These are phyloP conservation scores for Apiotrichum veenhuisii DNA, from an alignment of 1,284 basidiomycete genomes.

Conservation along the genomic window DNA sequence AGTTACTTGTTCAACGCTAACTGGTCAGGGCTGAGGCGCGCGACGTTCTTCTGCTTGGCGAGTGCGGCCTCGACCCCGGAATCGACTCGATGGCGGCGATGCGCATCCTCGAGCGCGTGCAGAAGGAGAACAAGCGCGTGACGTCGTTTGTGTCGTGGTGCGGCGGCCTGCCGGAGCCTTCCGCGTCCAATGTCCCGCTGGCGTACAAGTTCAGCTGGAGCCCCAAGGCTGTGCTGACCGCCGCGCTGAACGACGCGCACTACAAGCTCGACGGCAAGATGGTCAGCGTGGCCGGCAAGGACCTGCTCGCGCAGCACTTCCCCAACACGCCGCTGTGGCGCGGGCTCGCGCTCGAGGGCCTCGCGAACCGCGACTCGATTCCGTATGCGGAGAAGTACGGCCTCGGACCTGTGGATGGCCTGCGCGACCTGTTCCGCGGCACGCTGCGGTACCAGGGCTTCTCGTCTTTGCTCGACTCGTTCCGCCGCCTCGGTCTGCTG, in stretches of 20 bases:
- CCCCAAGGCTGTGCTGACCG: constrained; percentile 79
- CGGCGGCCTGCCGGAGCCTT: constrained; percentile 83
- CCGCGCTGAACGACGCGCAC: constrained; percentile 70
- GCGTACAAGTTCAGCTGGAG: constrained; percentile 97
- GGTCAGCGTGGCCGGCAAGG: constrained; percentile 55
- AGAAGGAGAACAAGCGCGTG: constrained; percentile 61
- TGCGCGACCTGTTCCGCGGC: constrained; percentile 74
- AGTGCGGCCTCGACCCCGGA: constrained; percentile 93
- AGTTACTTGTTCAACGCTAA: not conserved
- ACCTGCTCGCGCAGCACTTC: constrained; percentile 62
- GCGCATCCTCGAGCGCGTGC: constrained; percentile 63
- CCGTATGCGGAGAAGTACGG: constrained; percentile 71
- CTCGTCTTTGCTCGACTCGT: constrained; percentile 67
- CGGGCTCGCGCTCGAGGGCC: constrained; percentile 72
- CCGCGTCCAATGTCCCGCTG: constrained; percentile 62
- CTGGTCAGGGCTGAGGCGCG: constrained; percentile 61
- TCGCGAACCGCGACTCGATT: constrained; percentile 84
- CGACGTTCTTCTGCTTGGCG: constrained; percentile 77
- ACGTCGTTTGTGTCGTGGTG: constrained; percentile 88
- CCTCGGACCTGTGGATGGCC: constrained; percentile 54
- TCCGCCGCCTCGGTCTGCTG: constrained; percentile 71
- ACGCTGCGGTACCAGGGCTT: constrained; percentile 91
- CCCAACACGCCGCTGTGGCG: constrained; percentile 63
- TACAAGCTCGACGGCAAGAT: constrained; percentile 61
- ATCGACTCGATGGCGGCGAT: constrained; percentile 87